Conservation (phyloP, 345 rosid species). For the Populus davidiana region DNA sequence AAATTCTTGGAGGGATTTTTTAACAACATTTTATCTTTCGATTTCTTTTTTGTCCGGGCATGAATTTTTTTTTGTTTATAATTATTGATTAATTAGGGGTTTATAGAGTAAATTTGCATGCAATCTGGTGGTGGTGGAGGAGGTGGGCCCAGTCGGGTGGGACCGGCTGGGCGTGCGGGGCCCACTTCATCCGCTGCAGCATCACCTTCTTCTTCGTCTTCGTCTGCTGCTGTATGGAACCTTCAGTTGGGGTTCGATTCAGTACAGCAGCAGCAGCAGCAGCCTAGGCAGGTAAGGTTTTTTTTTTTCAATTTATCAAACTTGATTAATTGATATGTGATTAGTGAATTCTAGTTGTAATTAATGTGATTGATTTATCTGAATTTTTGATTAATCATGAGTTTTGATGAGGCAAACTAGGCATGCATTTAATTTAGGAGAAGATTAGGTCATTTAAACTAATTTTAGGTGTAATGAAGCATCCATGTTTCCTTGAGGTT, state of each 20-base stretch:
- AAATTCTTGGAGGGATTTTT: constrained; percentile 50
- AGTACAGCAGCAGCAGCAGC: constrained; percentile 62
- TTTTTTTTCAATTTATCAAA: background rate
- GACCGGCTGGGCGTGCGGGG: constrained; percentile 73
- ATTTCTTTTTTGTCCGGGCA: background rate
- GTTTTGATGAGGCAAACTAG: background rate
- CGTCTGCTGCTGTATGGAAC: constrained; percentile 83
- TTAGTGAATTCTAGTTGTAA: constrained; percentile 16
- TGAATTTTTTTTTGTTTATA: background rate
- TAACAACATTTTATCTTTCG: constrained; percentile 14
- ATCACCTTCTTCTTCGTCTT: constrained; percentile 93
- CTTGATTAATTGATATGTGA: constrained; percentile 1
- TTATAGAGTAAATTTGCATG: constrained; percentile 46
- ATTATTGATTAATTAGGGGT: constrained; percentile 9
- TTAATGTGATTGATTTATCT: constrained; percentile 22
- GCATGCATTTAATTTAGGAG: constrained; percentile 10
- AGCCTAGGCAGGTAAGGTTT: constrained; percentile 63
- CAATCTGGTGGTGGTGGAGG: constrained; percentile 79
- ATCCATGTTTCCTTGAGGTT: background rate
- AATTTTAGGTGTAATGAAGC: constrained; percentile 1
- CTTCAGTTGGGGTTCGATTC: constrained; percentile 63
- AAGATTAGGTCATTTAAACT: background rate
- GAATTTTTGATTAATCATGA: background rate
- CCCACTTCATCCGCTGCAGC: constrained; percentile 82
- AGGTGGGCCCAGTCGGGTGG: constrained; percentile 73